Base-by-base conservation (phyloP, 768 basidiomycete genomes). In the Tricholoma furcatifolium region DNA sequence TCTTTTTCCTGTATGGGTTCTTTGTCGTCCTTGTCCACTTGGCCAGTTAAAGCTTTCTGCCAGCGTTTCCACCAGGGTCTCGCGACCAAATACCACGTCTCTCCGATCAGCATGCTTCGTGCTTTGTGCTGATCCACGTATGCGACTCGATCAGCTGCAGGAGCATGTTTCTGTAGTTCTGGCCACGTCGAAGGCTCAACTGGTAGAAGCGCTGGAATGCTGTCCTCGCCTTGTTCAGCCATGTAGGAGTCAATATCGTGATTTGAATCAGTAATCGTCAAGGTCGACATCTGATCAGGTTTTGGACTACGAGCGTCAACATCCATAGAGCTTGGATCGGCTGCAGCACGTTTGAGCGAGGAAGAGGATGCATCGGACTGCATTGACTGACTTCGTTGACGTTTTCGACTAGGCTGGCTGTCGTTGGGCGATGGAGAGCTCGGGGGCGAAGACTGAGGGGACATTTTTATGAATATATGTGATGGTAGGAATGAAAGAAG, bases 51-150 rank as follows among this genome's bases (percentile, higher is more conserved):
- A 10, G 89, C 91, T 60, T 80, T 82, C 56, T 77, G 70, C 87
- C 89, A 95, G 31, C 83, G 80, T 53, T 79, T 79, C 73, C 80
- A 89, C 93, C 93, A 96, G 18, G 62, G 60, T 44, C 79, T 69
- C 18, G 85, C 77, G 24, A 95, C 75, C 44, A 95, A 70, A 70
- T 82, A 93, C 92, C 92, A 94, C 8, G 76, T 83, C 46, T 92
- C 83, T 41, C 88, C 88, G 7, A 76, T 70, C 27, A 75, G 70
- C 78, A 93, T 82, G 38, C 74, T 70, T 41, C 62, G 66, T 36
- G 60, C 62, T 60, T 79, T 79, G 12, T 74, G 74, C 5, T 69
- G 65, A 18, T 80, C 67, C 61, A 91, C 76, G 44, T 74, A 65
- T 5, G 71, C 51, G n/a, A 83, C 53, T 64, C 83, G 88, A 44